Evolutionary conservation across 345 rosid genomes (phyloP), one percentile per base, ranked within the genome.

Genomic region (Camelina hispida): DNA sequence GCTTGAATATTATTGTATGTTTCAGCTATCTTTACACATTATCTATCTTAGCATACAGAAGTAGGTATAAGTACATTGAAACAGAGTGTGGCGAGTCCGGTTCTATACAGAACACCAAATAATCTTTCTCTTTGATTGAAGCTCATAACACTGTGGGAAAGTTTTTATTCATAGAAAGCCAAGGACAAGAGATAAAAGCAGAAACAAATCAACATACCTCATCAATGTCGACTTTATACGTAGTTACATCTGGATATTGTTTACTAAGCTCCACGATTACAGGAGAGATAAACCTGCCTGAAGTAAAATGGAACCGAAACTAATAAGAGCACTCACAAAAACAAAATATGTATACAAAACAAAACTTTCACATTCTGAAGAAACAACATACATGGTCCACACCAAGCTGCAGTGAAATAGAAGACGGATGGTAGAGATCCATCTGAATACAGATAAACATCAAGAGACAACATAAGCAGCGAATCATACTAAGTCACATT

Each of bases 391-490:
- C 98, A 91, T 57, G 96, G 98, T 15, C 87, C 91, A 54, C 91
- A 93, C 97, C 98, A 91, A 20, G 22, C 83, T 11, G 96, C 96
- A 18, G 97, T 91, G 82, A 88, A 93, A 68, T 94, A 88, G 78
- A 86, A 91, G 65, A 91, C 38, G 5, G 87, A 88, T 0, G 91
- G 88, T 30, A 80, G 51, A 37, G 88, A 84, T 74, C 82, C 89
- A 30, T 80, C 97, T 92, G 81, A 52, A 22, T 20, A 37, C 62
- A 56, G 46, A 58, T 2, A 68, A 28, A 78, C 70, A 64, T 16
- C 1, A 56, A 70, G 37, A 43, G 55, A 25, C 25, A 66, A 60
- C 62, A 60, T 47, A 66, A 59, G 10, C 58, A 52, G 38, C 37
- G 53, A 42, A 50, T 32, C 40, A 60, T 35, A 50, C 40, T 0